Conservation (phyloP, 192 early-diverging fungal genomes). For the Backusella circina region DNA sequence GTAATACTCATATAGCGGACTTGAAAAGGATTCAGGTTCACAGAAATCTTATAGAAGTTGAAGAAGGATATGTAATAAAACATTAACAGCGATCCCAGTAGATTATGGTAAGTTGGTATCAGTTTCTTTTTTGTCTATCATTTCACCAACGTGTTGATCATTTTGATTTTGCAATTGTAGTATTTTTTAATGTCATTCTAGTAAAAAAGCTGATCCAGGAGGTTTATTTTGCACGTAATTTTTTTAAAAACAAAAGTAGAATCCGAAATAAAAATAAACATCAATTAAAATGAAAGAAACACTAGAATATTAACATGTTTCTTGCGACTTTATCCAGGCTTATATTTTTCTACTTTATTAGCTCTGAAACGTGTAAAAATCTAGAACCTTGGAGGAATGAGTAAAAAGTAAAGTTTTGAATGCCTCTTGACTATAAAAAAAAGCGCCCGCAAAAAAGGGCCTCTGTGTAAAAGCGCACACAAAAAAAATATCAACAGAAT, state of each 20-base stretch:
- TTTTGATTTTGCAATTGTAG: background rate
- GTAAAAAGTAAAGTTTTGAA: background rate
- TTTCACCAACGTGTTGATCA: background rate
- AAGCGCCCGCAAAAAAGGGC: background rate
- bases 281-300: background rate
- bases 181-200: background rate
- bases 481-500: background rate
- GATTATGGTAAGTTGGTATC: background rate
- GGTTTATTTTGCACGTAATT: background rate
- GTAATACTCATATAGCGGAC: background rate
- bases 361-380: background rate
- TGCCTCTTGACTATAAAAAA: background rate
- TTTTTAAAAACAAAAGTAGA: background rate
- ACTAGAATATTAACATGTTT: slow-evolving; percentile 1
- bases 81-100: background rate
- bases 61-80: background rate
- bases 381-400: background rate
- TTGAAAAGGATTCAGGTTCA: background rate
- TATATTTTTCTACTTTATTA: background rate
- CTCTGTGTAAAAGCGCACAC: background rate
- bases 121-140: background rate
- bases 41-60: background rate
- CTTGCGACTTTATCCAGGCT: background rate
- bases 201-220: background rate
- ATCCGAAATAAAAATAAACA: background rate